Base-by-base conservation (phyloP, 345 rosid species). In the Hevea brasiliensis region DNA sequence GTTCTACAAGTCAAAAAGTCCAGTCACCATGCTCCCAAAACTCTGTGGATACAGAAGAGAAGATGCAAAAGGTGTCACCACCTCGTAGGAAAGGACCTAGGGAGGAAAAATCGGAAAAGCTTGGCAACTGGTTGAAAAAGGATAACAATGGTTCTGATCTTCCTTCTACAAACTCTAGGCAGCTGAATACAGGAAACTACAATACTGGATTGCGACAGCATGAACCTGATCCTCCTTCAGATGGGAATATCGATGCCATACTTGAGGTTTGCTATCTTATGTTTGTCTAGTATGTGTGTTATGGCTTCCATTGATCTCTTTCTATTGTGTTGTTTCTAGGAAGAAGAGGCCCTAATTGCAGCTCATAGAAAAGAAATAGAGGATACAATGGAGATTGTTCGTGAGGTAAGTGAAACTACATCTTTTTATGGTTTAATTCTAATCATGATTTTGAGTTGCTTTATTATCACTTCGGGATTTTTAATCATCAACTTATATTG, bases 361-460 rank as follows among this genome's bases (percentile, higher is more conserved):
- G 98, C 96, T 37, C 99, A 95, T 72, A 85, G 99, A 79, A 92
- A 95, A 87, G 98, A 95, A 84, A 95, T 92, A n/a, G 99, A 95
- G 85, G 97, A 95, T 74, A 92, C 98, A 14, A 95, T 95, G 98
- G 98, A 91, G 81, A 95, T 92, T 68, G 98, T 91, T 70, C 98
- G 97, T 5, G 99, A 95, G 84, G 99, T 92, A 85, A 84, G 88
- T 76, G 57, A 54, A 24, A 61, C 61, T 41, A 17, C 11, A 11
- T 58, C 26, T 20, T 44, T 21, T 55, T 3, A 20, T 61, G 65
- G 11, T 76, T 76, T 5, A 66, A 7, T 35, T 61, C 8, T 27
- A 59, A 4, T 59, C 3, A 29, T 12, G 40, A 26, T 3, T 20
- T 58, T 26, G 17, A 24, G 29, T 71, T 56, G 58, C 37, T 59